Conservation (phyloP, 257 asterid genomes). For the Plantago elongata region DNA sequence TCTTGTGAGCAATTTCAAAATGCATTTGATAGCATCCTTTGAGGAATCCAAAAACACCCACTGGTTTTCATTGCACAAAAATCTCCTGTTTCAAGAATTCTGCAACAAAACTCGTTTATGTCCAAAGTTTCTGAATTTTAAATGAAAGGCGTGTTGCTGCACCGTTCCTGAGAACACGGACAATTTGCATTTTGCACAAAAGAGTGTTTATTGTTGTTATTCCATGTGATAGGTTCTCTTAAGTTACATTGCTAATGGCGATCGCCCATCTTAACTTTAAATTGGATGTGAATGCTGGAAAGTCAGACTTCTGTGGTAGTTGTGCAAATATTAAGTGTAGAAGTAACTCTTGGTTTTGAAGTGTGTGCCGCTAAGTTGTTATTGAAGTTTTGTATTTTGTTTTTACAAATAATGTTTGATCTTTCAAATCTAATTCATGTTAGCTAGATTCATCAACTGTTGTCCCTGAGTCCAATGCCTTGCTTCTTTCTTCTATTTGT, state of each 20-base stretch:
- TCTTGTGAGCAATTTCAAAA: constrained; percentile 46
- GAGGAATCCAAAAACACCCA: constrained; percentile 6
- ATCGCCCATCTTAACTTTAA: constrained; percentile 26
- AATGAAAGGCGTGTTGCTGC: constrained; percentile 6
- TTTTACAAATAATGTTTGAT: constrained; percentile 46
- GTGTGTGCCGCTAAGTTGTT: constrained; percentile 30
- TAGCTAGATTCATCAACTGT: not conserved
- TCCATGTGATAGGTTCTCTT: constrained; percentile 14
- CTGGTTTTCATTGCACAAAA: not conserved
- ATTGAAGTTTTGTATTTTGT: constrained; percentile 23
- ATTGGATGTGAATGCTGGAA: constrained; percentile 26
- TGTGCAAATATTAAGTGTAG: constrained; percentile 21
- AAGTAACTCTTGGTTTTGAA: constrained; percentile 13
- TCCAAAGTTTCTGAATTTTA: not conserved
- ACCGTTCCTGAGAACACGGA: not conserved
- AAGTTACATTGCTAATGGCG: constrained; percentile 22
- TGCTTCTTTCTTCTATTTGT: no score
- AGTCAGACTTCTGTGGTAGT: constrained; percentile 19
- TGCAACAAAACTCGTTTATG: not conserved
- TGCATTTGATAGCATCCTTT: constrained; percentile 46
- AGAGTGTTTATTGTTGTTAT: not conserved
- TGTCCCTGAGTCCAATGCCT: no score
- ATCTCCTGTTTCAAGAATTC: not conserved
- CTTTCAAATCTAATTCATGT: constrained; percentile 23
- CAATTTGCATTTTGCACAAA: not conserved